Percentiles rank a stretch among this genome's conserved stretches.
phyloP scores from a whole-genome alignment of 2,329 filamentous ascomycete species.

The Neopestalotiopsis sp. region DNA sequence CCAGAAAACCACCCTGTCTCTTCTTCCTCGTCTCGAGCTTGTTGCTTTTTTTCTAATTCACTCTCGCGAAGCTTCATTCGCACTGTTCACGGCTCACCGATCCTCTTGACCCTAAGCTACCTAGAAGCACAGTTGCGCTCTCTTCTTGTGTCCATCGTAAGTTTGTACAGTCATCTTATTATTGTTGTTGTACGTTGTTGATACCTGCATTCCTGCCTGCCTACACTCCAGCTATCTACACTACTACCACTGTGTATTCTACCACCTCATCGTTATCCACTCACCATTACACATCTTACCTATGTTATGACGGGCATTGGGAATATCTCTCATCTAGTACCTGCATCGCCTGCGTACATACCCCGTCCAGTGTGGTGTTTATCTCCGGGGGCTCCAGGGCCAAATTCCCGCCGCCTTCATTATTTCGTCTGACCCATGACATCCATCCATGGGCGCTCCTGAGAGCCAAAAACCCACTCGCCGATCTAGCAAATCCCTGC shows the following conservation, averaged over 20 bases:
- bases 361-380: not conserved
- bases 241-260: not conserved
- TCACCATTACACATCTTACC: not conserved
- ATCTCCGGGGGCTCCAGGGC: not conserved
- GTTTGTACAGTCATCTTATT: not conserved
- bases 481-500: slow-evolving; percentile 20
- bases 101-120: not conserved
- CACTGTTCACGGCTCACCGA: not conserved
- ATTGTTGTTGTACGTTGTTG: not conserved
- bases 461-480: slow-evolving; percentile 18
- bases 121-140: not conserved
- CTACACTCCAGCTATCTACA: not conserved
- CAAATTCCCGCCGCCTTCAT: slow-evolving; percentile 12
- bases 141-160: not conserved
- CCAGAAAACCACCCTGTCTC: not conserved
- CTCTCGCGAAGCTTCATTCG: not conserved
- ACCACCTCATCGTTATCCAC: not conserved
- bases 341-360: not conserved
- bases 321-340: slow-evolving; percentile 1
- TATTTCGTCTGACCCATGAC: slow-evolving; percentile 14
- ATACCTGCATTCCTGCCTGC: not conserved
- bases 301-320: not conserved
- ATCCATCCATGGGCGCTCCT: slow-evolving; percentile 8
- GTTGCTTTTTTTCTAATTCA: not conserved
- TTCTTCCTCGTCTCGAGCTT: not conserved